Evolutionary conservation across 2,329 filamentous ascomycete species (phyloP).

Genomic region (Lachnellula occidentalis): DNA sequence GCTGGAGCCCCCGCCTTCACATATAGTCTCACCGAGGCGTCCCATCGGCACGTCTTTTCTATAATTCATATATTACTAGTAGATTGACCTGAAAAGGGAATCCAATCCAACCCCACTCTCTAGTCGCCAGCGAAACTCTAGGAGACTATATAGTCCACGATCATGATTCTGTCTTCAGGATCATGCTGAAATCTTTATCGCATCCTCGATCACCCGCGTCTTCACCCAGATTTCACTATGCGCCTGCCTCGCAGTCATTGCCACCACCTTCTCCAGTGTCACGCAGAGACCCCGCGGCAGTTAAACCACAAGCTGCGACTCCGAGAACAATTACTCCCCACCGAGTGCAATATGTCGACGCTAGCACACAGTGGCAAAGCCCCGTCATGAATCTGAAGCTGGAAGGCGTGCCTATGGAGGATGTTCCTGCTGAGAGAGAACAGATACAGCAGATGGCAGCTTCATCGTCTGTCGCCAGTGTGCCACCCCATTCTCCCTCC

Average conservation of each 20-base stretch:
- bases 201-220: constrained; percentile 25
- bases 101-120: constrained; percentile 1
- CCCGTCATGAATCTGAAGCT: constrained; percentile 20
- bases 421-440: constrained; percentile 5
- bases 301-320: constrained; percentile 14
- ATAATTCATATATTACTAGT: too few relatives aligned
- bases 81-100: background rate
- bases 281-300: constrained; percentile 17
- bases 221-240: constrained; percentile 28
- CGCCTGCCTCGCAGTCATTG: constrained; percentile 20
- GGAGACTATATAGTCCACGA: background rate
- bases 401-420: constrained; percentile 7
- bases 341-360: constrained; percentile 26
- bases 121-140: background rate
- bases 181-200: constrained; percentile 28
- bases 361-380: constrained; percentile 27
- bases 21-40: too few relatives aligned
- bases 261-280: constrained; percentile 21
- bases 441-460: background rate
- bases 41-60: too few relatives aligned
- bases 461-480: background rate
- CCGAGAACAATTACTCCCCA: constrained; percentile 12
- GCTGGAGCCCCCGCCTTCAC: too few relatives aligned
- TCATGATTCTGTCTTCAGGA: constrained; percentile 21
- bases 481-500: constrained; percentile 9